phyloP scores from a whole-genome alignment of 441 rosid genomes.

The Pelargonium myrrhifolium region DNA sequence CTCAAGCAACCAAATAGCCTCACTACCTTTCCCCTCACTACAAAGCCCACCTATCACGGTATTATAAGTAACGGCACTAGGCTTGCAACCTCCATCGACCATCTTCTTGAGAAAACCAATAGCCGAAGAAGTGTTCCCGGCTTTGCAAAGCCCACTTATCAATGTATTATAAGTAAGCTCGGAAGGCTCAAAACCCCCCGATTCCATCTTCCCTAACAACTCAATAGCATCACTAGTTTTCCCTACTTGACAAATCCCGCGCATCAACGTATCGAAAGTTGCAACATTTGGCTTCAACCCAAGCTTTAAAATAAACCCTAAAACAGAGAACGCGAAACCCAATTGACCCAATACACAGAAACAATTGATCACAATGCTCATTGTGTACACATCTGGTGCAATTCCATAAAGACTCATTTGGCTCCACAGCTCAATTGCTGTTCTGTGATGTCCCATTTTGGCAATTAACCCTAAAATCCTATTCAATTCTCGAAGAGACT shows the following conservation, averaged over 20 bases:
- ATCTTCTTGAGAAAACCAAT: neutral
- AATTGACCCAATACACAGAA: too few species aligned
- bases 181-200: neutral
- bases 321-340: neutral
- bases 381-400: too few species aligned
- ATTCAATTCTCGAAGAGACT: too few species aligned
- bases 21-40: neutral
- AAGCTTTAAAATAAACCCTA: neutral
- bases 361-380: too few species aligned
- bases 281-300: neutral
- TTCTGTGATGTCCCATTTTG: too few species aligned
- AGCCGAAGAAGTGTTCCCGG: neutral
- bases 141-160: neutral
- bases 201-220: neutral
- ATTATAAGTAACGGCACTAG: neutral
- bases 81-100: neutral
- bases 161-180: neutral
- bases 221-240: neutral
- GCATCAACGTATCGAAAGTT: neutral
- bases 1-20: neutral
- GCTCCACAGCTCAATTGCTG: too few species aligned
- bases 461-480: too few species aligned
- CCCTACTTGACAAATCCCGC: too few species aligned
- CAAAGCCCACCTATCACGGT: neutral
- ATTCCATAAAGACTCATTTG: too few species aligned